Percentiles rank a stretch among this genome's conserved stretches.
These are phyloP conservation scores for Lachnellula subtilissima DNA, from an alignment of 2,329 filamentous ascomycete species.

Conservation along the genomic window DNA sequence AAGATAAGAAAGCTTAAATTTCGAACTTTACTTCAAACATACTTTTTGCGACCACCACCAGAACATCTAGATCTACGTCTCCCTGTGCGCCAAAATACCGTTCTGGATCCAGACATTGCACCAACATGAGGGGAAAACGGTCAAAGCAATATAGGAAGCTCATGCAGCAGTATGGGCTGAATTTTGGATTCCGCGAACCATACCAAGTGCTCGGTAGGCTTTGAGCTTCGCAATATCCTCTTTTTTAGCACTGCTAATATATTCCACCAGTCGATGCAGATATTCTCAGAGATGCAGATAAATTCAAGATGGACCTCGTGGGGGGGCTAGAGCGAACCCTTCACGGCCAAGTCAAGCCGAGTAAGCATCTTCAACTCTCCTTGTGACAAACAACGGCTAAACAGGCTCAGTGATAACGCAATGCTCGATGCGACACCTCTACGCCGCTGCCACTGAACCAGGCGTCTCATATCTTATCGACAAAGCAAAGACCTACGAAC, in stretches of 20 bases:
- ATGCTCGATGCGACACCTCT: slow-evolving; percentile 76
- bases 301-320: slow-evolving; percentile 86
- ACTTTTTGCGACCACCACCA: background rate
- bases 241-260: slow-evolving; percentile 5
- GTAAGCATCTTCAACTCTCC: slow-evolving; percentile 40
- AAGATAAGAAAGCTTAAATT: slow-evolving; percentile 16
- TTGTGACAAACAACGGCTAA: slow-evolving; percentile 4
- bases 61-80: background rate
- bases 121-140: slow-evolving; percentile 62
- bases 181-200: slow-evolving; percentile 86
- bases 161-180: slow-evolving; percentile 84
- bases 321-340: slow-evolving; percentile 74
- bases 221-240: slow-evolving; percentile 10
- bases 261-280: slow-evolving; percentile 65
- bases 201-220: slow-evolving; percentile 76
- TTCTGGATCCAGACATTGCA: background rate
- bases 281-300: slow-evolving; percentile 74
- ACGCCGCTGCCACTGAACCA: slow-evolving; percentile 54
- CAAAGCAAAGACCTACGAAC: slow-evolving; percentile 69
- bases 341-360: slow-evolving; percentile 79
- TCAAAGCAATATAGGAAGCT: slow-evolving; percentile 80
- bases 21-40: slow-evolving; percentile 1
- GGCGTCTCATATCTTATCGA: slow-evolving; percentile 54
- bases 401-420: slow-evolving; percentile 63
- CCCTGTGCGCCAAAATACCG: background rate